Percentiles rank a stretch among this genome's conserved stretches.
Evolutionary conservation across 768 basidiomycete species (phyloP).

Genomic region (Xanthoconium stramineum): DNA sequence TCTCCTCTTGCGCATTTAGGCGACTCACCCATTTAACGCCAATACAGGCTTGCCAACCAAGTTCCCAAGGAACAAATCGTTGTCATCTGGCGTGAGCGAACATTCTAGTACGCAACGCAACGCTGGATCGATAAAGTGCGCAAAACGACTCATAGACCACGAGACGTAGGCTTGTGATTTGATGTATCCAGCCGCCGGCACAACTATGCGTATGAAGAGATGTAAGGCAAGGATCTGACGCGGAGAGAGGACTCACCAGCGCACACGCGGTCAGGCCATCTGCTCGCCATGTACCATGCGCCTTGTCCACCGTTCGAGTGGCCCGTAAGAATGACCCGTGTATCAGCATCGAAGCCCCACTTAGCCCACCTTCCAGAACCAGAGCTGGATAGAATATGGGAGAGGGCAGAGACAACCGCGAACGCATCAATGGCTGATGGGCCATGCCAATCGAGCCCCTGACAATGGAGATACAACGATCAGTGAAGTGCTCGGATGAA

Average conservation of each 20-base stretch:
- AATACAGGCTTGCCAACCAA: conserved; percentile 65
- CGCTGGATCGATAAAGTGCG: conserved; percentile 75
- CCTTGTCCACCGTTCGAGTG: conserved; percentile 96
- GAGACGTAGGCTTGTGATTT: conserved; percentile 88
- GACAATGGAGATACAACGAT: neutral
- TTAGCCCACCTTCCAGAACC: conserved; percentile 34
- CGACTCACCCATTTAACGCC: conserved; percentile 71
- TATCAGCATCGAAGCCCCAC: conserved; percentile 38
- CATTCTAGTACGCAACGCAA: conserved; percentile 70
- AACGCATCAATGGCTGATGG: conserved; percentile 73
- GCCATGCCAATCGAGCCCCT: conserved; percentile 95
- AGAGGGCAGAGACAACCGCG: conserved; percentile 56
- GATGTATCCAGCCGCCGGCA: conserved; percentile 80
- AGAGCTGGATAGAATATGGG: conserved; percentile 38
- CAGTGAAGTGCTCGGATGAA: neutral
- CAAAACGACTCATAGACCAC: conserved; percentile 64
- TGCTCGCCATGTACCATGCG: conserved; percentile 72
- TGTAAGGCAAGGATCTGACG: too few species aligned
- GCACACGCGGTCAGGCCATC: conserved; percentile 73
- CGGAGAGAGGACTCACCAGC: conserved; percentile 43
- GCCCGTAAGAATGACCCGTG: conserved; percentile 67
- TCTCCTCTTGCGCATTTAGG: neutral
- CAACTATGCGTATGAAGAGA: conserved; percentile 37
- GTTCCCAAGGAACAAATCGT: conserved; percentile 83
- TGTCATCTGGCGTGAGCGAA: conserved; percentile 79